Percentiles rank a stretch among this genome's conserved stretches.
phyloP scores from a whole-genome alignment of 2,329 filamentous ascomycete genomes.

The Phaeosphaeria sp. region DNA sequence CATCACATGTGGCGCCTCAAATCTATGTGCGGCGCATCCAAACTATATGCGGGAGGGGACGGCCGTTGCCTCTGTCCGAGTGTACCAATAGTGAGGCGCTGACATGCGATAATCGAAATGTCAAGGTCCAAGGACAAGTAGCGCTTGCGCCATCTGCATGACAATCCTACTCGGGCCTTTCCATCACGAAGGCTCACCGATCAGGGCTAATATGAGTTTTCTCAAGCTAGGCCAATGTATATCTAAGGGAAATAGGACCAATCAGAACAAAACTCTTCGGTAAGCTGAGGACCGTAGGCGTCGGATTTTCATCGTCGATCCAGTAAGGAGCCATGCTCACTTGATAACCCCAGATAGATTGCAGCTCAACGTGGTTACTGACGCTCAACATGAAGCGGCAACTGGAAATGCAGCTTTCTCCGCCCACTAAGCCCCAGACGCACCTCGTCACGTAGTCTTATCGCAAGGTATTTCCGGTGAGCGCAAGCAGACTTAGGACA shows the following conservation, averaged over 20 bases:
- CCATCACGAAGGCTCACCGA: conserved; percentile 15
- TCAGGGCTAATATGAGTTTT: conserved; percentile 17
- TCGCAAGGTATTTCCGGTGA: conserved; percentile 26
- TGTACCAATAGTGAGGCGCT: conserved; percentile 3
- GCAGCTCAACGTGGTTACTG: conserved; percentile 29
- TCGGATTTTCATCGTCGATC: conserved; percentile 5
- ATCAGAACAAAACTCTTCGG: conserved; percentile 5
- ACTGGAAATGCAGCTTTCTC: conserved; percentile 15
- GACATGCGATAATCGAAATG: conserved; percentile 7
- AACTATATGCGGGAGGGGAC: conserved; percentile 3
- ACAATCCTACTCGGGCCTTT: conserved; percentile 10
- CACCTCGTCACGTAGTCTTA: conserved; percentile 23
- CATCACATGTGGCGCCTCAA: conserved; percentile 7
- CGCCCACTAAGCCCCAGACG: conserved; percentile 8
- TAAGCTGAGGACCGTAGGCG: conserved; percentile 10
- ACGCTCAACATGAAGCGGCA: conserved; percentile 19
- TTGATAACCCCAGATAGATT: conserved; percentile 15
- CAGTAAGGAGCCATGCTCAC: conserved; percentile 15
- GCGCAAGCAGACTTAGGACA: conserved; percentile 5
- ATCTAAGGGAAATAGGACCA: conserved; percentile 19
- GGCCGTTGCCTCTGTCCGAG: neutral
- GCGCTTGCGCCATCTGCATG: conserved; percentile 22
- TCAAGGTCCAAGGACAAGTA: conserved; percentile 12
- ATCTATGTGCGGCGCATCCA: neutral
- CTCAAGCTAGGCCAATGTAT: conserved; percentile 13